Conservation (phyloP, 441 rosid species). For the Adansonia rubrostipa region DNA sequence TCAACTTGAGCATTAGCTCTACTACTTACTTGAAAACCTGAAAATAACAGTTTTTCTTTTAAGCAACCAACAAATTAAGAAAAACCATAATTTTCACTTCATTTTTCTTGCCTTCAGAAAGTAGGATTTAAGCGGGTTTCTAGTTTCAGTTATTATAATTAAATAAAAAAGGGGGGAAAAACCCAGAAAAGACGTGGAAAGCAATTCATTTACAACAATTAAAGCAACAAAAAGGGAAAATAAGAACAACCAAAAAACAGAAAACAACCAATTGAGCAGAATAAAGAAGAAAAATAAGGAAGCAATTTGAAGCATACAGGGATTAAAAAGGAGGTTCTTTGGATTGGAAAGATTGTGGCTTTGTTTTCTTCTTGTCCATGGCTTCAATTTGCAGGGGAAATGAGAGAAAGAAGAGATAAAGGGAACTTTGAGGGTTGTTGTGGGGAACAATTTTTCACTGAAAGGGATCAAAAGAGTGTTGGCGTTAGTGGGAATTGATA, state of each 20-base stretch:
- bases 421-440: conserved; percentile 26
- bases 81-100: background rate
- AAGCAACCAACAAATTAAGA: background rate
- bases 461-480: conserved; percentile 37
- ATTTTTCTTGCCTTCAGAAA: background rate
- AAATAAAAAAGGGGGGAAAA: background rate
- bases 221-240: background rate
- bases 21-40: conserved; percentile 51
- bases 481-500: conserved; percentile 25
- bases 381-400: conserved; percentile 28
- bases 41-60: conserved; percentile 19
- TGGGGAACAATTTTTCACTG: conserved; percentile 33
- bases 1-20: conserved; percentile 41
- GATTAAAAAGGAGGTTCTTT: conserved; percentile 18
- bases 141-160: background rate
- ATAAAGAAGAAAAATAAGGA: background rate
- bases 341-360: conserved; percentile 27
- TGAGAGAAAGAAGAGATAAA: conserved; percentile 28
- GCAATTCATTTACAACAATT: background rate
- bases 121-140: conserved; percentile 4
- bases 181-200: background rate
- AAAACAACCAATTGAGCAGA: background rate
- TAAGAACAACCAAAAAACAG: conserved; percentile 13
- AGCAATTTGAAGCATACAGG: conserved; percentile 34
- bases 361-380: conserved; percentile 29